Base-by-base conservation (phyloP, 805 yeast genomes). In the Teunomyces cretensis region DNA sequence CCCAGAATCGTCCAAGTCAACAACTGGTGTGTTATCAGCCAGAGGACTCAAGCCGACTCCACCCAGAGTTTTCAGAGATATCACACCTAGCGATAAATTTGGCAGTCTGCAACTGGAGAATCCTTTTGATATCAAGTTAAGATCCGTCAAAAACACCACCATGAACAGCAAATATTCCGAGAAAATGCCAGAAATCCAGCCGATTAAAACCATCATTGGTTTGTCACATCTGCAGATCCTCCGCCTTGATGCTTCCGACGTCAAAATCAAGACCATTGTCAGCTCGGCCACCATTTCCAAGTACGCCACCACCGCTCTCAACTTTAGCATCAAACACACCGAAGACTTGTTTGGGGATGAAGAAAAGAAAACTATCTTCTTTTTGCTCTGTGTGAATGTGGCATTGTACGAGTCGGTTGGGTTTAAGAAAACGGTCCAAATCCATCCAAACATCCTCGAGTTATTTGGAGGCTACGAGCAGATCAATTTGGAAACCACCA, bases 361-460 rank as follows among this genome's bases (percentile, higher is more conserved):
- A 4, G 56, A 50, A 12, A 51, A 44, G 39, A 54, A 54, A 39
- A 36, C 45, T 19, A 53, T 54, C 33, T 70, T 70, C 46, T 50
- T 68, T 16, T 43, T 44, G 6, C 53, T 70, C 8, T 68, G 74
- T 43, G 51, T 61, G n/a, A 55, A 57, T 37, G 62, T 68, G 19
- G 74, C 74, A 8, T 52, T 70, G 16, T 57, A 52, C 49, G 75
- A 67, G 47, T 58, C 74, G 4, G 50, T 48, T 22, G 75, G 74
- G 3, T 64, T 65, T 48, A 60, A 58, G 33, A 61, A 54, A 36
- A 56, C 65, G 1, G 46, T 54, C 13, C 49, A 58, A 28, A 44
- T 45, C 8, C 52, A 58, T 45, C 64, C 67, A 2, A 50, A 65
- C 36, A 50, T 67, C 6, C 43, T 60, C 12, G 64, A 61, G 38